Evolutionary conservation across 2,329 filamentous ascomycete genomes (phyloP), one percentile per base, ranked within the genome.

Genomic region (Incumbomyces delicatus): DNA sequence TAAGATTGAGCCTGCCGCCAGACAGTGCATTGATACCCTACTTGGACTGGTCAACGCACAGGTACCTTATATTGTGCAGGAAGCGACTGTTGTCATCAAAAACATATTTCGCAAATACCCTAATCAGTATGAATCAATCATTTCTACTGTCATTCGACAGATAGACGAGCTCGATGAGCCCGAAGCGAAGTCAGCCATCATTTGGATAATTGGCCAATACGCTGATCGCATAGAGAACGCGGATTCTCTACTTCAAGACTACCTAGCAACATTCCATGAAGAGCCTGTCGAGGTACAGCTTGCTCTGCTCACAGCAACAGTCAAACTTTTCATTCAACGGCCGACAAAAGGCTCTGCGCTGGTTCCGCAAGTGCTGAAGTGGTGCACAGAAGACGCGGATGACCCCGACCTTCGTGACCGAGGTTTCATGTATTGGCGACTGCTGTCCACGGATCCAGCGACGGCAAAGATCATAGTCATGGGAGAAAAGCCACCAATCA

Each of bases 61-160:
- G 68, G 83, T 98, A 46, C 94, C 89, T 0, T 98, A 98, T 62
- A 98, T 98, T 56, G 92, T 98, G 1, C 92, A 98, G 67, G 92
- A 98, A 71, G 92, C 92, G 13, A 98, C 92, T 0, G 92, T 98
- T 4, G 92, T 98, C 20, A 98, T 98, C 61, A 85, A 88, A 56
- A 98, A 98, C 65, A 98, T 98, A 60, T 98, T 98, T 76, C 83
- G 92, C 57, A 96, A 96, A 69, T 98, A 98, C 60, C 92, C 92
- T 7, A 95, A 98, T 63, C 87, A 95, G 63, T 98, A 98, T 66
- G 92, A 98, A 66, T 90, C 85, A 51, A 96, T 98, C 64, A 98
- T 98, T 60, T 83, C 86, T 42, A 94, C 89, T 1, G 75, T 98
- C 0, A 96, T 94, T 67, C 88, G 95, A 63, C 90, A 98, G 59